phyloP scores from a whole-genome alignment of 1,139 yeast genomes.

The Diutina pseudorugosa region DNA sequence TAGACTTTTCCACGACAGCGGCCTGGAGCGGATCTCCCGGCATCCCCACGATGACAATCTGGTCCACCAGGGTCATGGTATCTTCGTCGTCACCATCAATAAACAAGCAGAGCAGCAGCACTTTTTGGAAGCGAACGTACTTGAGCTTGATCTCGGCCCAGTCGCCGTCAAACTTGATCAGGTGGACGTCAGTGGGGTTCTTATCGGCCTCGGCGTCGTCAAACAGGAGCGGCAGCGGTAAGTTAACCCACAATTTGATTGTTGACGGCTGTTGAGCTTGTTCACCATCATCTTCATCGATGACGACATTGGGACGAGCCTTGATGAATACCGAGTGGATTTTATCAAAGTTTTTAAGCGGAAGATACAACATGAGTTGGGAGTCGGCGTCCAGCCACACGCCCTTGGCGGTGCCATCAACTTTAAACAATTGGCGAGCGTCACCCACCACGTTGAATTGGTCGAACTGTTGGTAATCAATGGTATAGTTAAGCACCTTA shows the following conservation, averaged over 20 bases:
- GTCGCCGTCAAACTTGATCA: constrained; percentile 20
- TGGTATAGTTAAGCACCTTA: constrained; percentile 31
- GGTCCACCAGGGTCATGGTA: constrained; percentile 38
- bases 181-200: constrained; percentile 24
- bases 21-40: constrained; percentile 41
- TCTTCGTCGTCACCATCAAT: constrained; percentile 60
- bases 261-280: constrained; percentile 36
- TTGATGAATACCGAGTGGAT: constrained; percentile 41
- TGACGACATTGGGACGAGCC: constrained; percentile 7
- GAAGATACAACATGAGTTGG: constrained; percentile 42
- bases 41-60: constrained; percentile 43
- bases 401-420: constrained; percentile 5
- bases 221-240: constrained; percentile 37
- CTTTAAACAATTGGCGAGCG: constrained; percentile 20
- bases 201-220: constrained; percentile 39
- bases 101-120: constrained; percentile 40
- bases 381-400: constrained; percentile 53
- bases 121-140: constrained; percentile 53
- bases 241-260: constrained; percentile 47
- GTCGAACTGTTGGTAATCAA: constrained; percentile 39
- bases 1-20: too few species aligned
- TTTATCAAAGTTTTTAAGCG: constrained; percentile 43
- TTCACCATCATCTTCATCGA: constrained; percentile 14
- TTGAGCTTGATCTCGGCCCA: constrained; percentile 47
- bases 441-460: constrained; percentile 31